A percentile compares a stretch with the other conserved stretches of the same genome.
These are phyloP conservation scores for Eleusine indica DNA, from an alignment of 176 grass and related monocot genomes.

Conservation along the genomic window DNA sequence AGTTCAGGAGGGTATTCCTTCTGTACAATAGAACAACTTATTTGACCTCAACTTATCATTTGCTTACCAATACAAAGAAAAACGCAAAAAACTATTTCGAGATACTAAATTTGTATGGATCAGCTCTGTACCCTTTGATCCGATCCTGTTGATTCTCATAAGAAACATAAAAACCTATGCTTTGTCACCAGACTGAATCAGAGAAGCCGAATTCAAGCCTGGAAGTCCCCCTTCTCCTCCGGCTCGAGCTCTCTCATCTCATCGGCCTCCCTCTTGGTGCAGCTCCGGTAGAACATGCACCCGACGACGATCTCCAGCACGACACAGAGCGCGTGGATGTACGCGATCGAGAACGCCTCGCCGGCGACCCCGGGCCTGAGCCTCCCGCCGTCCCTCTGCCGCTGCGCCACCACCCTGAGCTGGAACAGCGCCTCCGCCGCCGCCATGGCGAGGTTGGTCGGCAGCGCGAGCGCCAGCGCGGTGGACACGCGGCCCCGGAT, in stretches of 20 bases:
- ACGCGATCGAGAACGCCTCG: conserved; percentile 80
- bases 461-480: conserved; percentile 69
- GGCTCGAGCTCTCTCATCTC: conserved; percentile 68
- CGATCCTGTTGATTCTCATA: neutral
- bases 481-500: conserved; percentile 48
- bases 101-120: conserved; percentile 24
- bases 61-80: conserved; percentile 13
- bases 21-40: neutral
- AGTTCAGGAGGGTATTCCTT: conserved; percentile 4
- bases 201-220: conserved; percentile 46
- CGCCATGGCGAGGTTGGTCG: conserved; percentile 68
- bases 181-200: neutral
- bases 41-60: conserved; percentile 21
- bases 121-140: conserved; percentile 34
- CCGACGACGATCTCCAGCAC: conserved; percentile 87
- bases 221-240: conserved; percentile 59
- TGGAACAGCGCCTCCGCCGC: conserved; percentile 75
- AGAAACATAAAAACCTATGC: conserved; percentile 23
- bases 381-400: conserved; percentile 29
- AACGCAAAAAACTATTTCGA: neutral
- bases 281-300: conserved; percentile 72
- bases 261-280: conserved; percentile 44
- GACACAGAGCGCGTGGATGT: conserved; percentile 71
- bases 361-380: conserved; percentile 52
- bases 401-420: conserved; percentile 62